Percentiles rank a stretch among this genome's conserved stretches.
phyloP scores from a whole-genome alignment of 2,329 filamentous ascomycete genomes.

The Colletotrichum sansevieriae region DNA sequence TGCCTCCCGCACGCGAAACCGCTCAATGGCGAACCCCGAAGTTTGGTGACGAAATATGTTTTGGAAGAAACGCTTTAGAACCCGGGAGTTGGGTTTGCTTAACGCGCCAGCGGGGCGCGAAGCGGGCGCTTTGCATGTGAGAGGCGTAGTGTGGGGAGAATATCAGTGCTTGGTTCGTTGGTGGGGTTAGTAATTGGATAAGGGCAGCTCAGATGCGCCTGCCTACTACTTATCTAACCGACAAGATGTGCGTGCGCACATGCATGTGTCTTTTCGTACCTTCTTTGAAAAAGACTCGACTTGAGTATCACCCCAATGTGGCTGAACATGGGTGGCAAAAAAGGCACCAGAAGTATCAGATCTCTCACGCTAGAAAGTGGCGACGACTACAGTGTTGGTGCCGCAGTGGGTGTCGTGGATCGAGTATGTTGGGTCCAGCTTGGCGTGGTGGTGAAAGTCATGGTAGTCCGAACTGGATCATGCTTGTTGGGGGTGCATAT shows the following conservation, averaged over 20 bases:
- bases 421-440: neutral
- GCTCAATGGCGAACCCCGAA: slow-evolving; percentile 8
- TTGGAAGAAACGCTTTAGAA: neutral
- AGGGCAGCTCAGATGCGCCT: too few species aligned
- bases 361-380: too few species aligned
- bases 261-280: too few species aligned
- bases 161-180: neutral
- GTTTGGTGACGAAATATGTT: slow-evolving; percentile 6
- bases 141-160: slow-evolving; percentile 2
- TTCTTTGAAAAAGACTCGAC: too few species aligned
- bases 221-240: too few species aligned
- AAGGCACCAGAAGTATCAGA: too few species aligned
- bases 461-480: neutral
- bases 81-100: slow-evolving; percentile 14
- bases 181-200: slow-evolving; percentile 21
- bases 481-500: too few species aligned
- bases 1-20: neutral
- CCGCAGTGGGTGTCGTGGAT: neutral
- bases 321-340: too few species aligned
- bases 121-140: slow-evolving; percentile 5
- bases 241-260: too few species aligned
- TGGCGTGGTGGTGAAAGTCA: neutral
- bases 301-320: too few species aligned
- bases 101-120: neutral
- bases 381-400: neutral